Evolutionary conservation across 805 yeast species (phyloP).

Genomic region (Wilhelminamyces savonicus): DNA sequence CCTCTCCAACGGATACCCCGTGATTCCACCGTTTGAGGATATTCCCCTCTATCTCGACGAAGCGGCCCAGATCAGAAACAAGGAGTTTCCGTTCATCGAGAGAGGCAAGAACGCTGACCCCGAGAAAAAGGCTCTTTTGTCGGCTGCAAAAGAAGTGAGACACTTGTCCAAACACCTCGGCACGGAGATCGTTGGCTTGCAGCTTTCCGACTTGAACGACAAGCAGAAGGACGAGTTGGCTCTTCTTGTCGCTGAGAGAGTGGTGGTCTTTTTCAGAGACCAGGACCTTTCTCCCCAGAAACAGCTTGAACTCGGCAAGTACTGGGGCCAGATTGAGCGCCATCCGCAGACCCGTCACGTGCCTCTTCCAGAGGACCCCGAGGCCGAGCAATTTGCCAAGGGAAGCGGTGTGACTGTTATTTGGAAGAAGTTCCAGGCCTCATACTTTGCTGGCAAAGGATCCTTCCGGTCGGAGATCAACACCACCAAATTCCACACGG

Average conservation of each 20-base stretch:
- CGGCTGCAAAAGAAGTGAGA: constrained; percentile 23
- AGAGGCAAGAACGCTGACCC: constrained; percentile 24
- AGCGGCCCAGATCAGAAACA: constrained; percentile 16
- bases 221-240: constrained; percentile 24
- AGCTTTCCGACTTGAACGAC: constrained; percentile 19
- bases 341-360: constrained; percentile 22
- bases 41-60: constrained; percentile 22
- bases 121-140: constrained; percentile 23
- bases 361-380: constrained; percentile 5
- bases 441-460: too few species aligned
- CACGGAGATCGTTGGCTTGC: constrained; percentile 25
- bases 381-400: constrained; percentile 1
- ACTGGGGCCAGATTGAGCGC: constrained; percentile 23
- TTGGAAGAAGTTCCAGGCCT: constrained; percentile 5
- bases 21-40: constrained; percentile 13
- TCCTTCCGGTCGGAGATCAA: too few species aligned
- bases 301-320: constrained; percentile 20
- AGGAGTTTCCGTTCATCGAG: constrained; percentile 18
- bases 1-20: constrained; percentile 21
- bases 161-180: constrained; percentile 37
- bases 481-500: too few species aligned
- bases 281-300: constrained; percentile 26
- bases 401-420: constrained; percentile 5
- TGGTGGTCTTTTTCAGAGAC: constrained; percentile 24
- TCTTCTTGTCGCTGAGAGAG: constrained; percentile 20